phyloP scores from a whole-genome alignment of 1,284 basidiomycete species.

The Tilletia caries region DNA sequence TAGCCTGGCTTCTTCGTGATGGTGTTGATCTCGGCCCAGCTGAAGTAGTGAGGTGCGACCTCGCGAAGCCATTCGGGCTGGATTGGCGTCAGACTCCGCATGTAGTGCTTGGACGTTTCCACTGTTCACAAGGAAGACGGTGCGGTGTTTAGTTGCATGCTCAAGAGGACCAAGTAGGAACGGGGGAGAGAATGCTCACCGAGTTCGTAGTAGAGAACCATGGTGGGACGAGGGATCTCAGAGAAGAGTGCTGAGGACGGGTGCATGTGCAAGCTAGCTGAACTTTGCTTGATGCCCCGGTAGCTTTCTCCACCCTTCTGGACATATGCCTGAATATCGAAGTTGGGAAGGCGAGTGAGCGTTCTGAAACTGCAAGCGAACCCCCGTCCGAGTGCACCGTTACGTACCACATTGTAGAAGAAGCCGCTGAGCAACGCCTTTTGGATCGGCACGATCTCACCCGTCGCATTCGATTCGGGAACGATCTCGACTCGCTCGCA shows the following conservation, averaged over 20 bases:
- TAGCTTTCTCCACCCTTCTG: slow-evolving; percentile 59
- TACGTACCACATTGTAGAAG: slow-evolving; percentile 75
- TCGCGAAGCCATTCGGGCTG: slow-evolving; percentile 89
- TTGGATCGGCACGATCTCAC: slow-evolving; percentile 86
- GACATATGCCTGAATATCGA: slow-evolving; percentile 27
- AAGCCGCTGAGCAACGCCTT: slow-evolving; percentile 92
- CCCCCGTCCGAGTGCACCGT: too few relatives aligned
- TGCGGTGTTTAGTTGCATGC: too few relatives aligned
- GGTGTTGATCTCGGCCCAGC: slow-evolving; percentile 12
- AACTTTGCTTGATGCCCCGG: slow-evolving; percentile 86
- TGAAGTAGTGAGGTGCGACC: slow-evolving; percentile 52
- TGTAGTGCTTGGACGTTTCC: slow-evolving; percentile 61
- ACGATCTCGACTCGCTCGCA: slow-evolving; percentile 96
- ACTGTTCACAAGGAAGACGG: slow-evolving; percentile 41
- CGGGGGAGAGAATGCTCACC: background rate
- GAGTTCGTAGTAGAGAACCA: slow-evolving; percentile 85
- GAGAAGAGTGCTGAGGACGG: slow-evolving; percentile 93
- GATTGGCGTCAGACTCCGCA: slow-evolving; percentile 93
- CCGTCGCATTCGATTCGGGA: slow-evolving; percentile 75
- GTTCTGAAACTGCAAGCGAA: too few relatives aligned
- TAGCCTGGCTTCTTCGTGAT: slow-evolving; percentile 8
- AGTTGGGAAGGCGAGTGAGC: too few relatives aligned
- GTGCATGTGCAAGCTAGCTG: slow-evolving; percentile 85
- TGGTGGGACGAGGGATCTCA: slow-evolving; percentile 85
- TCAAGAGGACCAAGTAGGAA: background rate